Base-by-base conservation (phyloP, 176 grass and related monocot genomes). In the Avena eriantha region DNA sequence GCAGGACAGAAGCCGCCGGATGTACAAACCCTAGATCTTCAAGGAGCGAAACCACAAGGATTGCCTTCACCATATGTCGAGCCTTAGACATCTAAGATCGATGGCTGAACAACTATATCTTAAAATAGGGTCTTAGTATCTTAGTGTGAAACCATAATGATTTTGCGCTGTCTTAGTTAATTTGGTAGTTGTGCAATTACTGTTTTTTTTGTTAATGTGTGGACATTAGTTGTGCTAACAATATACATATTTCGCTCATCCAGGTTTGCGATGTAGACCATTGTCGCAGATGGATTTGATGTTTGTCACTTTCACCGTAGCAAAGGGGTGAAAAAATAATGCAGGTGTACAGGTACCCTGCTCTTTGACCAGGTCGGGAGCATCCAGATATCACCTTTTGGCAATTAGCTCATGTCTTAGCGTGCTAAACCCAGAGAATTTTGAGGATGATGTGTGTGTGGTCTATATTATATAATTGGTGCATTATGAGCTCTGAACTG, bases 301-400 rank as follows among this genome's bases (percentile, higher is more conserved):
- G 56, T 64, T 84, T 48, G 54, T 74, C 35, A 54, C 58, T 84
- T 50, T 58, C 26, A 69, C 46, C 6, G 0, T 8, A 50, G 5
- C 73, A 67, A 85, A 67, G 29, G 29, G 51, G 36, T 67, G 14
- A 33, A 24, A 24, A 67, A 78, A 64, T 73, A 80, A 80, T 51
- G 31, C 22, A 21, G 33, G 66, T 74, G 61, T 31, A 65, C 53
- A 74, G 57, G 15, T 35, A 91, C 76, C 48, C 47, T 77, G 41
- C 51, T 23, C 84, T 80, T 61, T 91, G 85, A 91, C 85, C 34
- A 53, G 43, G 85, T 84, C 85, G 5, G 12, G 77, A 31, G 18
- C 48, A 45, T 81, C 85, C 81, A 81, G 61, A 46, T 53, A 85
- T 77, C 60, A 85, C 76, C 85, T 91, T 91, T 88, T 91, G 85